A percentile compares a stretch with the other conserved stretches of the same genome.
phyloP scores from a whole-genome alignment of 2,329 filamentous ascomycete species.

The Cryphonectria naterciae region DNA sequence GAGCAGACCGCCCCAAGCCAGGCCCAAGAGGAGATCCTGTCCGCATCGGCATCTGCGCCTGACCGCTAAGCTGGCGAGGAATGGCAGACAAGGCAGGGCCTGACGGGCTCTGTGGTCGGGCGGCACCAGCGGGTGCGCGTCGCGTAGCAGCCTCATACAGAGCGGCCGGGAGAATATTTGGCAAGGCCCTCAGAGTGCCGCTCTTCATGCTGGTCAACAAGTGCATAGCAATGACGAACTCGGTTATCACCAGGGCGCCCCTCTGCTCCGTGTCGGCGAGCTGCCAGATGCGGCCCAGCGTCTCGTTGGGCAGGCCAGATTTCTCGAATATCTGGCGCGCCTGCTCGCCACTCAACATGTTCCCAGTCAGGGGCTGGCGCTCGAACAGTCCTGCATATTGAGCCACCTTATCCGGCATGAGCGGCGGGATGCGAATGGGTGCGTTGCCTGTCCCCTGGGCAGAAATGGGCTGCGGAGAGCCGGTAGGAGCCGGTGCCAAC shows the following conservation, averaged over 20 bases:
- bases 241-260: slow-evolving; percentile 81
- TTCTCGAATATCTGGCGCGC: slow-evolving; percentile 96
- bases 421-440: slow-evolving; percentile 83
- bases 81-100: slow-evolving; percentile 66
- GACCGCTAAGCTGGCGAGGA: slow-evolving; percentile 80
- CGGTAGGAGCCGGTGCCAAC: slow-evolving; percentile 46
- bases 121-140: slow-evolving; percentile 54
- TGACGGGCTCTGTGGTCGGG: slow-evolving; percentile 54
- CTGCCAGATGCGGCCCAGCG: slow-evolving; percentile 94
- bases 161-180: slow-evolving; percentile 78
- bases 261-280: slow-evolving; percentile 92
- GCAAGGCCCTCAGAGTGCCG: slow-evolving; percentile 77
- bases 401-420: slow-evolving; percentile 84
- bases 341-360: slow-evolving; percentile 77
- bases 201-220: slow-evolving; percentile 89
- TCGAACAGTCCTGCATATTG: slow-evolving; percentile 93
- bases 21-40: slow-evolving; percentile 59
- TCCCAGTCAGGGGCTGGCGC: slow-evolving; percentile 76
- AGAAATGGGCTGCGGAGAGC: slow-evolving; percentile 42
- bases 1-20: slow-evolving; percentile 44
- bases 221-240: slow-evolving; percentile 99
- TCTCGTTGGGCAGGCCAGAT: slow-evolving; percentile 85
- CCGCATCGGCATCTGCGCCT: slow-evolving; percentile 62
- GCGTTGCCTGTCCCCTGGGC: slow-evolving; percentile 64
- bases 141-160: slow-evolving; percentile 89